A percentile compares a stretch with the other conserved stretches of the same genome.
Evolutionary conservation across 495 filamentous ascomycete species (phyloP).

Genomic region (Penicillium chermesinum): DNA sequence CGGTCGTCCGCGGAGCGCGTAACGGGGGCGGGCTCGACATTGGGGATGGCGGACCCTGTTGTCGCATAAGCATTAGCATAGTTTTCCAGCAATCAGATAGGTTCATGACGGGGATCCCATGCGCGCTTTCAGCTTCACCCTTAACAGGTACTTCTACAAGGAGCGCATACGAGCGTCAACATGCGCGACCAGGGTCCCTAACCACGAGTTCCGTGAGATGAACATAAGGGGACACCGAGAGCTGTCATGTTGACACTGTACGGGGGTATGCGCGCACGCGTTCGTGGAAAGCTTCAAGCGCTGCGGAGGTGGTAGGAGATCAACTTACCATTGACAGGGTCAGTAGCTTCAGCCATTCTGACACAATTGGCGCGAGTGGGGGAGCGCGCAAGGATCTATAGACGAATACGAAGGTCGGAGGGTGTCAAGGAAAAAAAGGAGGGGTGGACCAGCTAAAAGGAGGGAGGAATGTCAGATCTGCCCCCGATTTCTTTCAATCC

Average conservation of each 20-base stretch:
- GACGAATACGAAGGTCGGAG: not conserved
- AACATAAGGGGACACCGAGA: too few species aligned
- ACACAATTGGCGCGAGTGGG: not conserved
- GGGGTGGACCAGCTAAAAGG: conserved; percentile 9
- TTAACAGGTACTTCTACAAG: too few species aligned
- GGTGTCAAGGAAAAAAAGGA: conserved; percentile 1
- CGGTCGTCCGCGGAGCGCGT: conserved; percentile 10
- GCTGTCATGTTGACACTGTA: not conserved
- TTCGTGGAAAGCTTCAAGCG: not conserved
- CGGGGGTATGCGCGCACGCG: not conserved
- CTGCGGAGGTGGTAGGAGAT: not conserved
- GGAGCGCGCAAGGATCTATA: not conserved
- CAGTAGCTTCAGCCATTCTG: conserved; percentile 8
- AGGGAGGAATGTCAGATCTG: conserved; percentile 1
- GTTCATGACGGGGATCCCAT: too few species aligned
- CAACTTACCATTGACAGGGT: conserved; percentile 10
- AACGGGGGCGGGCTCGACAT: conserved; percentile 12
- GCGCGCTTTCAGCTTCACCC: too few species aligned
- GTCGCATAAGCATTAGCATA: not conserved
- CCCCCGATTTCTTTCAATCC: not conserved
- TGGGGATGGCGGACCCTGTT: conserved; percentile 2
- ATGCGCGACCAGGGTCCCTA: too few species aligned
- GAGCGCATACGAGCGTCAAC: too few species aligned
- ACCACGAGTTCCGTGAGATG: too few species aligned
- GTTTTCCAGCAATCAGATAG: too few species aligned